Base-by-base conservation (phyloP, 257 asterid genomes). In the Nicotiana noctiflora region DNA sequence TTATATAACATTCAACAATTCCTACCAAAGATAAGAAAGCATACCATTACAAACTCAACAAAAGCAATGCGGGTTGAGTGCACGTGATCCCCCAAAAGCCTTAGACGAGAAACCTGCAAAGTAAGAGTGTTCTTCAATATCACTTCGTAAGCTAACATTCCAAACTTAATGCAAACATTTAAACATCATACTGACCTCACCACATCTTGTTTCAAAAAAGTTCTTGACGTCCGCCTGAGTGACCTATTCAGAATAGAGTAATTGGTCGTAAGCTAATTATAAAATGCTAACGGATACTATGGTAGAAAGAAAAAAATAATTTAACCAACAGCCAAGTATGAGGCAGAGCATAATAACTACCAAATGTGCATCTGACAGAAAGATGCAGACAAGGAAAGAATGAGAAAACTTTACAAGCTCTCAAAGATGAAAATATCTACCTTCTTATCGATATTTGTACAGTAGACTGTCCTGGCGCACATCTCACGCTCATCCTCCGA, bases 381-480 rank as follows among this genome's bases (percentile, higher is more conserved):
- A 1, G 23, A 15, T 49, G 79, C 61, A 49, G 25, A 49, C 23
- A 74, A 23, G 44, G 44, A 49, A 49, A 25, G 44, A n/a, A 56
- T 18, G 25, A 52, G 59, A 49, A 25, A 74, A 74, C 19, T 70
- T 74, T 21, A 49, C 21, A 46, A 72, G 78, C 15, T 23, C 40
- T 49, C 79, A 13, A 46, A 79, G 66, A 31, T 72, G n/a, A 21
- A 80, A 46, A 44, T 12, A 21, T 32, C 31, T 86, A 93, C 98
- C 94, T 90, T 93, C 90, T 91, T 94, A 84, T 94, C 98, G 76
- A 94, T 94, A 84, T 94, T 93, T 81, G 98, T 94, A 88, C 98
- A 94, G 86, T 94, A 94, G 46, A 94, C 98, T 74, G 98, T 94
- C 95, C 96, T 88, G 62, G 97, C 98, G 63, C 98, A 94, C 98